Percentiles rank a stretch among this genome's conserved stretches.
Evolutionary conservation across 2,329 filamentous ascomycete genomes (phyloP).

Genomic region (Pseudogymnoascus sp.): DNA sequence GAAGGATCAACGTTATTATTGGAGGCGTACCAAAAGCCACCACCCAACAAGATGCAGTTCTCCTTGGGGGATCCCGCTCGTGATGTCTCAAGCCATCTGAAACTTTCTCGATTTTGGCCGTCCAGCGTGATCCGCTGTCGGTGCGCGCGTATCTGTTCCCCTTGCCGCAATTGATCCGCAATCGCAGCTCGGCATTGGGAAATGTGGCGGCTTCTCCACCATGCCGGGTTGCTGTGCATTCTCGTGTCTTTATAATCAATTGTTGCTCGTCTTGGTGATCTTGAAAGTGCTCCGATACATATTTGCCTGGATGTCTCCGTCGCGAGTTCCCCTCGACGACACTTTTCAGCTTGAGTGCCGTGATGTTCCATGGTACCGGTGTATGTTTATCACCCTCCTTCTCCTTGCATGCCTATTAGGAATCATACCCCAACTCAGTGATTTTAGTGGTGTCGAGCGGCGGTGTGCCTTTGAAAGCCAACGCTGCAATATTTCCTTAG

Average conservation of each 20-base stretch:
- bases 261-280: background rate
- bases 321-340: background rate
- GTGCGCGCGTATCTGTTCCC: background rate
- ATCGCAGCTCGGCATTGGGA: background rate
- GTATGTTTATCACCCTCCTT: background rate
- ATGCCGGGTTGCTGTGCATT: background rate
- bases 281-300: background rate
- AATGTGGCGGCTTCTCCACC: background rate
- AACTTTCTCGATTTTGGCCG: background rate
- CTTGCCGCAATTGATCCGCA: background rate
- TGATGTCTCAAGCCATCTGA: background rate
- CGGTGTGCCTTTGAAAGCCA: background rate
- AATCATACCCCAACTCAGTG: background rate
- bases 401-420: background rate
- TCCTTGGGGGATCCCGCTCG: background rate
- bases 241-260: background rate
- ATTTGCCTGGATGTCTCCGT: constrained; percentile 1
- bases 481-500: background rate
- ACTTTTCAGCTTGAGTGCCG: background rate
- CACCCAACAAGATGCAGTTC: background rate
- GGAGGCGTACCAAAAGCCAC: background rate
- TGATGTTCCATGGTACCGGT: background rate
- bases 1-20: background rate
- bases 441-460: background rate
- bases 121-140: background rate